phyloP scores from a whole-genome alignment of 2,329 filamentous ascomycete genomes.

The Furcasterigmium furcatum region DNA sequence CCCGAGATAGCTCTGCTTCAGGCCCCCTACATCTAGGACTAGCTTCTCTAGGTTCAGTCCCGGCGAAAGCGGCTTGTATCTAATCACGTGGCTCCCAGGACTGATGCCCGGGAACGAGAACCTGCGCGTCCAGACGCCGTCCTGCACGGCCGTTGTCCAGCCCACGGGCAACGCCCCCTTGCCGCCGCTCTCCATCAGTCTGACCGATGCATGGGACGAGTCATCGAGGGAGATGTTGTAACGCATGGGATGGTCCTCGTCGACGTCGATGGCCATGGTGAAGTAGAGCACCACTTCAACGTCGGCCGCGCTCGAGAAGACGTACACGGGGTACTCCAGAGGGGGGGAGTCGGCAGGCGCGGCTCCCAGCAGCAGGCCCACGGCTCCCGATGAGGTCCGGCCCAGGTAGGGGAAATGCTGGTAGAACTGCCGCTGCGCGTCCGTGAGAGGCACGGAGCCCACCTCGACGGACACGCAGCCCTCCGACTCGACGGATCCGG shows the following conservation, averaged over 20 bases:
- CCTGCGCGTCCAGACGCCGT: too few species aligned
- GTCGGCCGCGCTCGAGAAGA: slow-evolving; percentile 18
- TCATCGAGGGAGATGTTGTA: slow-evolving; percentile 48
- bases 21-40: too few species aligned
- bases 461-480: slow-evolving; percentile 30
- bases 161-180: too few species aligned
- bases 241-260: slow-evolving; percentile 43
- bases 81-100: too few species aligned
- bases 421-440: slow-evolving; percentile 19
- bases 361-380: slow-evolving; percentile 13
- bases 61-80: too few species aligned
- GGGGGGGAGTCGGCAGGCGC: slow-evolving; percentile 13
- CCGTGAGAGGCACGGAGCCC: slow-evolving; percentile 2
- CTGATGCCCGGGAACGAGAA: too few species aligned
- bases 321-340: slow-evolving; percentile 25
- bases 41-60: too few species aligned
- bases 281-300: slow-evolving; percentile 28
- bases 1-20: too few species aligned
- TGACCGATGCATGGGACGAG: too few species aligned
- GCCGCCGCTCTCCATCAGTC: too few species aligned
- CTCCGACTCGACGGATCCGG: slow-evolving; percentile 24
- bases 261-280: slow-evolving; percentile 43
- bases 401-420: slow-evolving; percentile 25
- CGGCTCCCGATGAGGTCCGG: slow-evolving; percentile 15
- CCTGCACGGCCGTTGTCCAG: too few species aligned